These are phyloP conservation scores for Zymoseptoria crescenta DNA, from an alignment of 2,329 filamentous ascomycete species.

Conservation along the genomic window DNA sequence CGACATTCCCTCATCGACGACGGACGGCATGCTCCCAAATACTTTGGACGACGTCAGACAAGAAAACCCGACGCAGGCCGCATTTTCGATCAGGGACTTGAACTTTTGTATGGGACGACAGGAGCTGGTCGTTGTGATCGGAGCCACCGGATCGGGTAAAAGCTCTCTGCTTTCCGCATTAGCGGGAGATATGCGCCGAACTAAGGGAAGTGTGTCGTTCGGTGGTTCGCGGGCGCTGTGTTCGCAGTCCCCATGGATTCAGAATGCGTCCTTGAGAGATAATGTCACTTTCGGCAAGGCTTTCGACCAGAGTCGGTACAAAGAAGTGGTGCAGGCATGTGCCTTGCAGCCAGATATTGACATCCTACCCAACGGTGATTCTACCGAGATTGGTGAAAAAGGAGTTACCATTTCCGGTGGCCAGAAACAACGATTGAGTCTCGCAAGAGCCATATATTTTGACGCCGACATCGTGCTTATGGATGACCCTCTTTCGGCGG, in stretches of 20 bases:
- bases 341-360: conserved; percentile 72
- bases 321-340: conserved; percentile 62
- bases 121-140: conserved; percentile 78
- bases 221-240: conserved; percentile 82
- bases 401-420: conserved; percentile 87
- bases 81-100: conserved; percentile 65
- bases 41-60: conserved; percentile 45
- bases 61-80: conserved; percentile 44
- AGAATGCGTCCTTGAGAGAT: conserved; percentile 76
- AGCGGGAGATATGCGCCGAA: conserved; percentile 89
- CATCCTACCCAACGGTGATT: conserved; percentile 74
- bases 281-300: conserved; percentile 87
- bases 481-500: conserved; percentile 50
- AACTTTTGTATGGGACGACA: conserved; percentile 62
- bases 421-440: conserved; percentile 84
- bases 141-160: conserved; percentile 80
- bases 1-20: conserved; percentile 15
- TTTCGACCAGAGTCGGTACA: conserved; percentile 68
- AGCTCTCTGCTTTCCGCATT: conserved; percentile 80
- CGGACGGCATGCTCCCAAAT: conserved; percentile 14
- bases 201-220: conserved; percentile 62
- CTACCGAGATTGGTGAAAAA: conserved; percentile 85
- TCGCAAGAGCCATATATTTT: conserved; percentile 65
- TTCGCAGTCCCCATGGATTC: conserved; percentile 96
- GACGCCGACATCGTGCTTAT: conserved; percentile 50